These are phyloP conservation scores for Fomes fomentarius DNA, from an alignment of 1,284 basidiomycete species.

Conservation along the genomic window DNA sequence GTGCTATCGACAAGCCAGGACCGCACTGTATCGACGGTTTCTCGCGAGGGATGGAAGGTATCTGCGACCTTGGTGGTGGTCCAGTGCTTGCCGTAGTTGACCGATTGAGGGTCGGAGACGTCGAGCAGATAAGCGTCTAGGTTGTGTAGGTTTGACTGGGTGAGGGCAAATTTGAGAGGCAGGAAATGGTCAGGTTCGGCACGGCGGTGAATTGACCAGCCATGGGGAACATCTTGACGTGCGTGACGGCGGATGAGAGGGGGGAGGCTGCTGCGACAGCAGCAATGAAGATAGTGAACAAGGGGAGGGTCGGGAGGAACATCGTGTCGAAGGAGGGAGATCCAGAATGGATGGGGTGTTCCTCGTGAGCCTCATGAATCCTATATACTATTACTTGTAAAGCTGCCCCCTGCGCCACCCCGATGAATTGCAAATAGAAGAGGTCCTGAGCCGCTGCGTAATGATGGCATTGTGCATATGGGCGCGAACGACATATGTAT, in stretches of 20 bases:
- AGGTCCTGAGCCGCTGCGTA: no score
- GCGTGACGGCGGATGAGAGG: no score
- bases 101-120: constrained; percentile 46
- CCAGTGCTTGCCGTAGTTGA: constrained; percentile 48
- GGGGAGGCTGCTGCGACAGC: background rate
- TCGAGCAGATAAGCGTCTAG: constrained; percentile 45
- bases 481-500: no score
- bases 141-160: constrained; percentile 44
- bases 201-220: constrained; percentile 29
- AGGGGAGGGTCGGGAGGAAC: background rate
- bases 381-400: no score
- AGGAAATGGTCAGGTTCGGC: constrained; percentile 30
- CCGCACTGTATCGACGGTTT: constrained; percentile 44
- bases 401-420: no score
- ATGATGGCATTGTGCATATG: no score
- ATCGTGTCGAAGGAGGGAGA: no score
- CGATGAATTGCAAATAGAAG: no score
- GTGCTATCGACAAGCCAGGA: constrained; percentile 40
- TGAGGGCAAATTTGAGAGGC: constrained; percentile 47
- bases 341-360: no score
- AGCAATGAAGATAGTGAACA: background rate
- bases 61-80: constrained; percentile 36
- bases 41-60: constrained; percentile 46
- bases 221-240: constrained; percentile 34
- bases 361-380: no score